These are phyloP conservation scores for Terfezia boudieri DNA, from an alignment of 495 filamentous ascomycete genomes.

Conservation along the genomic window DNA sequence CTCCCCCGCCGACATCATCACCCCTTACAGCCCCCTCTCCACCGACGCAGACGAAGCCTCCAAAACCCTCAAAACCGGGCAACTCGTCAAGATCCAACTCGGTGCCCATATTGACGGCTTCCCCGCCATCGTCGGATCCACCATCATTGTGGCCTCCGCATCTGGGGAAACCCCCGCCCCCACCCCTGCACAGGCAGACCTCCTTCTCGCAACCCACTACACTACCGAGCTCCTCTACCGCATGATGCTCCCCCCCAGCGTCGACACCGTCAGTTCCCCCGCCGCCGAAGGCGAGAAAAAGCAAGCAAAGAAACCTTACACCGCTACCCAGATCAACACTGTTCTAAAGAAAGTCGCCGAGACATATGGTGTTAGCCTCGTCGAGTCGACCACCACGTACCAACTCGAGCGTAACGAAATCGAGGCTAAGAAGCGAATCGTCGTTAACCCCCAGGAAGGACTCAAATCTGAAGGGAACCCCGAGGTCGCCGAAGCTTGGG, in stretches of 20 bases:
- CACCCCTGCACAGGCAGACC: constrained; percentile 48
- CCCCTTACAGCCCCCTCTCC: constrained; percentile 79
- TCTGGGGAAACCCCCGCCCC: constrained; percentile 6
- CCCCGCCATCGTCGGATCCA: constrained; percentile 88
- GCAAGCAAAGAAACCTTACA: constrained; percentile 61
- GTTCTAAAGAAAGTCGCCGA: constrained; percentile 81
- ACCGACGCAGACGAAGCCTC: constrained; percentile 68
- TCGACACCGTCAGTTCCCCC: constrained; percentile 41
- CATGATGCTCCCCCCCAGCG: constrained; percentile 70
- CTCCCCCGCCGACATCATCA: constrained; percentile 83
- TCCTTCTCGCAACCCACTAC: constrained; percentile 78
- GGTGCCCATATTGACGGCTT: constrained; percentile 97
- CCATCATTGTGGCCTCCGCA: constrained; percentile 37
- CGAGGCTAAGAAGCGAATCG: constrained; percentile 95
- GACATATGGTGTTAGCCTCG: constrained; percentile 72
- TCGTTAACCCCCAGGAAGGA: constrained; percentile 62
- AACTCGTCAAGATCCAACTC: constrained; percentile 85
- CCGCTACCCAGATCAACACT: constrained; percentile 62
- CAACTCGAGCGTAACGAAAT: constrained; percentile 90
- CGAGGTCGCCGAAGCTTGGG: constrained; percentile 90
- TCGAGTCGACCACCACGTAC: constrained; percentile 96
- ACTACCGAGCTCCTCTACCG: constrained; percentile 85
- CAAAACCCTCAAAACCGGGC: constrained; percentile 52
- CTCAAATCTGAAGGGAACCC: constrained; percentile 74
- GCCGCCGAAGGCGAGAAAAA: constrained; percentile 53